A percentile compares a stretch with the other conserved stretches of the same genome.
These are phyloP conservation scores for Colletotrichum euphorbiae DNA, from an alignment of 2,329 filamentous ascomycete species.

Conservation along the genomic window DNA sequence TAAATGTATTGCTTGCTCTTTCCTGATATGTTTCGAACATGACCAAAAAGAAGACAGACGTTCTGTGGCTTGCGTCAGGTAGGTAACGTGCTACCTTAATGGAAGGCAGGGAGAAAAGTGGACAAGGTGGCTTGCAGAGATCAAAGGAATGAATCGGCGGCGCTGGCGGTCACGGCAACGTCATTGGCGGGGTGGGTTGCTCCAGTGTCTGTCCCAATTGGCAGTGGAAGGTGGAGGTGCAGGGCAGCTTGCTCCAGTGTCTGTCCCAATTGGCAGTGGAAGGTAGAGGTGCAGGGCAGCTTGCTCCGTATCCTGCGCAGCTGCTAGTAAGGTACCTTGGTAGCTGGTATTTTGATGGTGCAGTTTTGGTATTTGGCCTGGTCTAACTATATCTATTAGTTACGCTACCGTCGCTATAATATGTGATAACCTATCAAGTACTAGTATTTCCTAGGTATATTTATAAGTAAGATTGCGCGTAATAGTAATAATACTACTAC, in stretches of 20 bases:
- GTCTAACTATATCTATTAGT: too few species aligned
- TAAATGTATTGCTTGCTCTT: too few species aligned
- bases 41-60: too few species aligned
- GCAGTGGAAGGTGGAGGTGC: background rate
- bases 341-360: too few species aligned
- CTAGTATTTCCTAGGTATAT: too few species aligned
- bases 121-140: conserved; percentile 9
- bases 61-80: background rate
- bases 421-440: too few species aligned
- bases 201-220: background rate
- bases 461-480: too few species aligned
- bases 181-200: conserved; percentile 35
- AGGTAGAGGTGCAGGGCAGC: conserved; percentile 1
- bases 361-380: too few species aligned
- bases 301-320: background rate
- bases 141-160: conserved; percentile 21
- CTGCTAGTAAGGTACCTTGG: too few species aligned
- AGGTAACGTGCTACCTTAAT: conserved; percentile 5
- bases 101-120: background rate
- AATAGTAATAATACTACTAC: too few species aligned
- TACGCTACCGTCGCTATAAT: too few species aligned
- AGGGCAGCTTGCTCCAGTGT: background rate
- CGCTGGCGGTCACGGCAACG: conserved; percentile 36
- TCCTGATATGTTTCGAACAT: too few species aligned
- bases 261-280: background rate